A percentile compares a stretch with the other conserved stretches of the same genome.
phyloP scores from a whole-genome alignment of 2,329 filamentous ascomycete genomes.

The Trichoderma sp. region DNA sequence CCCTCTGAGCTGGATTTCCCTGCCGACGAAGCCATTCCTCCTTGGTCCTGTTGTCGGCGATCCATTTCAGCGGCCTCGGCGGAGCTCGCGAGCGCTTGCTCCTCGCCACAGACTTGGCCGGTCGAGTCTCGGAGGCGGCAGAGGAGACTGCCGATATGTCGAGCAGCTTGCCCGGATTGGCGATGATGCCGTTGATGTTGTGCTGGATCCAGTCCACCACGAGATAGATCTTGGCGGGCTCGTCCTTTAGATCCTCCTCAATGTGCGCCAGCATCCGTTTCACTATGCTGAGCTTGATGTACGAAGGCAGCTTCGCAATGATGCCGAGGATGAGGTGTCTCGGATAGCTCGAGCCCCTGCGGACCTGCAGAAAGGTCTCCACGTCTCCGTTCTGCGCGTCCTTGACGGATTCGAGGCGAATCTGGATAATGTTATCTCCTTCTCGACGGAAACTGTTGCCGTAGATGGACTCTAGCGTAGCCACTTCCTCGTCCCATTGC shows the following conservation, averaged over 20 bases:
- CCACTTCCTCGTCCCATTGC: conserved; percentile 83
- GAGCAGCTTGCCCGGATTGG: conserved; percentile 78
- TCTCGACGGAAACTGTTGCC: conserved; percentile 69
- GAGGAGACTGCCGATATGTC: conserved; percentile 81
- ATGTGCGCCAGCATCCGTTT: conserved; percentile 75
- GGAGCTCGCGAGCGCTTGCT: conserved; percentile 46
- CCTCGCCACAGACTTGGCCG: conserved; percentile 35
- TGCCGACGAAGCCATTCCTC: conserved; percentile 73
- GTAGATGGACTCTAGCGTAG: conserved; percentile 82
- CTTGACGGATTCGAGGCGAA: conserved; percentile 62
- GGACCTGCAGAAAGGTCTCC: conserved; percentile 64
- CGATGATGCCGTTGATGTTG: conserved; percentile 78
- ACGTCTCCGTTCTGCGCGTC: conserved; percentile 55
- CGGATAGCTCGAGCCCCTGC: conserved; percentile 75
- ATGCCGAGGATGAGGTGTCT: conserved; percentile 69
- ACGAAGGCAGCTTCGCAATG: conserved; percentile 74
- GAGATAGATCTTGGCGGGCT: conserved; percentile 87
- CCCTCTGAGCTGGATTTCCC: conserved; percentile 63
- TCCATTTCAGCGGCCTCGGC: conserved; percentile 66
- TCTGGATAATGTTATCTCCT: conserved; percentile 66
- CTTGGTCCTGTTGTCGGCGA: conserved; percentile 59
- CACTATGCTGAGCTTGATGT: conserved; percentile 88
- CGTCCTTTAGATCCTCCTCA: conserved; percentile 69
- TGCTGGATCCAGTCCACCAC: conserved; percentile 90
- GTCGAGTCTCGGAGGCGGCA: conserved; percentile 60